A percentile compares a stretch with the other conserved stretches of the same genome.
Conservation (phyloP, 495 filamentous ascomycete genomes). For the Parathielavia appendiculata region DNA sequence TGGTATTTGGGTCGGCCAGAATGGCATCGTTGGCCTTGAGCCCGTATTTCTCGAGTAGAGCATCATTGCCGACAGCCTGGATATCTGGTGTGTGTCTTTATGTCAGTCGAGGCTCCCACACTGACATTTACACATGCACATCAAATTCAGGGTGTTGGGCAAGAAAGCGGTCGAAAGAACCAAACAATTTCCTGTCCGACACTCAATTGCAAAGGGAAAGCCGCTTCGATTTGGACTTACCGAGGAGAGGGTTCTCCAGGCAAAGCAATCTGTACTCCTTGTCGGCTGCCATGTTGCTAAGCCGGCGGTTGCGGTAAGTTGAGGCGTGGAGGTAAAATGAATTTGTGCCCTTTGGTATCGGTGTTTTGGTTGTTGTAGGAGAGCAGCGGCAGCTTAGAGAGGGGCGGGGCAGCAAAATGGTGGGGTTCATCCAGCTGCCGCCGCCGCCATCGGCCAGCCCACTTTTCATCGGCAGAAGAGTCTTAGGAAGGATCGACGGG, state of each 20-base stretch:
- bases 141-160: neutral
- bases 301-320: slow-evolving; percentile 16
- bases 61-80: slow-evolving; percentile 75
- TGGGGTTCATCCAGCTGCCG: slow-evolving; percentile 17
- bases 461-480: slow-evolving; percentile 5
- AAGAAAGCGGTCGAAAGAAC: slow-evolving; percentile 1
- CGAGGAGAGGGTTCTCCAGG: slow-evolving; percentile 94
- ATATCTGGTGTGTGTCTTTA: slow-evolving; percentile 58
- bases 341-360: slow-evolving; percentile 17
- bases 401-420: slow-evolving; percentile 23
- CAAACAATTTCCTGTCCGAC: neutral
- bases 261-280: slow-evolving; percentile 80
- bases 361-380: neutral
- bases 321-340: slow-evolving; percentile 16
- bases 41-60: slow-evolving; percentile 82
- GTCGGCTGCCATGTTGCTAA: slow-evolving; percentile 58
- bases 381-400: slow-evolving; percentile 8
- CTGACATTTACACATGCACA: neutral
- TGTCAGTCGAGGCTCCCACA: slow-evolving; percentile 2
- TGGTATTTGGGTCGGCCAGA: slow-evolving; percentile 67
- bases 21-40: slow-evolving; percentile 97
- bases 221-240: slow-evolving; percentile 44
- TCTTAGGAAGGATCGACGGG: slow-evolving; percentile 5
- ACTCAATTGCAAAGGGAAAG: slow-evolving; percentile 12
- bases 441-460: slow-evolving; percentile 21